These are phyloP conservation scores for Sugiyamaella paludigena DNA, from an alignment of 1,139 yeast species.

Conservation along the genomic window DNA sequence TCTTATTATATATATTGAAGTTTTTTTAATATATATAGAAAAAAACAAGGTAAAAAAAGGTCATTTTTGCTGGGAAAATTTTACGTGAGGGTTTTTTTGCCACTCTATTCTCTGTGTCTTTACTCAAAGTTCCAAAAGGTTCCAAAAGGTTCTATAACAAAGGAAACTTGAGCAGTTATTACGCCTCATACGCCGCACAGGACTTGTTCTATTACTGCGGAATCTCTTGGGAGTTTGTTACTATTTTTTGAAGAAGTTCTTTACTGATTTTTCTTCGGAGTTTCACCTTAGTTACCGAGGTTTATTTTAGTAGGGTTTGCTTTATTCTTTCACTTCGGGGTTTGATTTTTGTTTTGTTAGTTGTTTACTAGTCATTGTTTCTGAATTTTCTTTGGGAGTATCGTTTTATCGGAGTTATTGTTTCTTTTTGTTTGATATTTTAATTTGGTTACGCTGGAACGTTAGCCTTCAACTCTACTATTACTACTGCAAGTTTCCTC, in stretches of 20 bases:
- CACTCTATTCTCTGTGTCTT: neutral
- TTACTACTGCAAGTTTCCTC: too few relatives aligned
- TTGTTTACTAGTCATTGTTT: conserved; percentile 1
- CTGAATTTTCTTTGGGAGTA: conserved; percentile 10
- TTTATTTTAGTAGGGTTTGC: too few relatives aligned
- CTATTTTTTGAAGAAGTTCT: neutral
- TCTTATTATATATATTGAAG: neutral
- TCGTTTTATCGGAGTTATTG: conserved; percentile 5
- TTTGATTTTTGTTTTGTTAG: neutral
- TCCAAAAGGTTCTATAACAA: conserved; percentile 3
- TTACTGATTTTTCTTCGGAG: neutral
- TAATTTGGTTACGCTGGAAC: too few relatives aligned
- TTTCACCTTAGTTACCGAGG: too few relatives aligned
- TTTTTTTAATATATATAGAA: neutral
- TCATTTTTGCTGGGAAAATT: neutral
- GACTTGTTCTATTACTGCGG: too few relatives aligned
- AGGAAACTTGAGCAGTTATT: too few relatives aligned
- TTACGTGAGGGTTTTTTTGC: neutral
- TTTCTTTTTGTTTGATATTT: neutral
- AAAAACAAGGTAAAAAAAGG: neutral
- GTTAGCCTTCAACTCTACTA: too few relatives aligned
- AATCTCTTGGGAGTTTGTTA: neutral
- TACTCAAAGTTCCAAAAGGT: neutral
- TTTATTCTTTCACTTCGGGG: neutral
- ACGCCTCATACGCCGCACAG: too few relatives aligned